phyloP scores from a whole-genome alignment of 1,139 yeast species.

The Suhomyces bribrorum region DNA sequence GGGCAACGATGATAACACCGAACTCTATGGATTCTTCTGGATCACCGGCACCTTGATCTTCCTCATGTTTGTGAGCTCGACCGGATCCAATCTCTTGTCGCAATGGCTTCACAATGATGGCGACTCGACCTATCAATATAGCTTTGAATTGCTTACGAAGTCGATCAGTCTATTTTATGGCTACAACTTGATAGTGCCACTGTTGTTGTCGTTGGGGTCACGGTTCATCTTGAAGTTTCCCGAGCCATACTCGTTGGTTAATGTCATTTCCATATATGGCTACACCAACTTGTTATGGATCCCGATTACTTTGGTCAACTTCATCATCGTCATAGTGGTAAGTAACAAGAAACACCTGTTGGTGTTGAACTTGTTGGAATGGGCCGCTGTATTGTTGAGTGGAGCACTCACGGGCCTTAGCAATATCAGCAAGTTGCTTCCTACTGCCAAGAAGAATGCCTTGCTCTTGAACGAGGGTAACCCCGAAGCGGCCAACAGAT shows the following conservation, averaged over 20 bases:
- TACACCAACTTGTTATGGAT: conserved; percentile 79
- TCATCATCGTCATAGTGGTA: conserved; percentile 48
- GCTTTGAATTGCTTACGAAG: conserved; percentile 61
- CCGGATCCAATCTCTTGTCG: conserved; percentile 48
- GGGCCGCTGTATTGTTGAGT: conserved; percentile 49
- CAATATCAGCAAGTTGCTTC: conserved; percentile 45
- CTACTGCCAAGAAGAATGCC: conserved; percentile 39
- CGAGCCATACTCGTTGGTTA: conserved; percentile 40
- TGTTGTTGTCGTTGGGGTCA: conserved; percentile 49
- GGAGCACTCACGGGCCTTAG: conserved; percentile 52
- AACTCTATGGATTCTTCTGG: conserved; percentile 84
- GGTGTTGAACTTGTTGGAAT: conserved; percentile 41
- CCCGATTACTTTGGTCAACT: conserved; percentile 66
- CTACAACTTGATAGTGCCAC: conserved; percentile 67
- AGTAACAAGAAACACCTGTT: conserved; percentile 37
- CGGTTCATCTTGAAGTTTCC: conserved; percentile 46
- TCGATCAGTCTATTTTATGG: conserved; percentile 72
- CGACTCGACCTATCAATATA: conserved; percentile 52
- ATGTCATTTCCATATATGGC: conserved; percentile 65
- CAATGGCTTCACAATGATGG: conserved; percentile 48
- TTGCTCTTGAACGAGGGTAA: conserved; percentile 32
- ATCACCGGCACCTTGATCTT: conserved; percentile 77
- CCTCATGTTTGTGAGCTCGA: conserved; percentile 70
- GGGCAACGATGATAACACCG: conserved; percentile 50
- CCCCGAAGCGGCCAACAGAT: conserved; percentile 21